Evolutionary conservation across 2,329 filamentous ascomycete species (phyloP).

Genomic region (Calonectria honghensis): DNA sequence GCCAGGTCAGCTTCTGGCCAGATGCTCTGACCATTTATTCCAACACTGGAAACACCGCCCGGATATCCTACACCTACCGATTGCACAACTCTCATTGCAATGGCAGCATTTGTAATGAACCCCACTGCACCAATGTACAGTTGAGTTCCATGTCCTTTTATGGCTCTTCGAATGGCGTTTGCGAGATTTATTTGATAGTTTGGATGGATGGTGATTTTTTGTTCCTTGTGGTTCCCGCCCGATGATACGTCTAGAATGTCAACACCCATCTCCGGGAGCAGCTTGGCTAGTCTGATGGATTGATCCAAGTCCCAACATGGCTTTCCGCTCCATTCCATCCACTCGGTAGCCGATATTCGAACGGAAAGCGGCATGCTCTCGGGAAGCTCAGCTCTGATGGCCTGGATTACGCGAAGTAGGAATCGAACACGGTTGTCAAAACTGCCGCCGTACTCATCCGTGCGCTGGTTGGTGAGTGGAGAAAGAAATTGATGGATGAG

Average conservation of each 20-base stretch:
- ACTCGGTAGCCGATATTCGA: constrained; percentile 65
- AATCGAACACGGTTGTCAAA: constrained; percentile 78
- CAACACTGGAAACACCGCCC: not conserved
- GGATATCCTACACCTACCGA: no score
- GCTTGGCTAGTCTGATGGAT: constrained; percentile 56
- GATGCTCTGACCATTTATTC: not conserved
- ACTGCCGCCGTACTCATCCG: constrained; percentile 77
- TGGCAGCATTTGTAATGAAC: not conserved
- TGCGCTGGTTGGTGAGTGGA: constrained; percentile 67
- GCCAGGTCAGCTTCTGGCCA: not conserved
- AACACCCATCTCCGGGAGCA: constrained; percentile 82
- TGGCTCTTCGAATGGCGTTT: constrained; percentile 71
- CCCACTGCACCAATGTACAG: constrained; percentile 14
- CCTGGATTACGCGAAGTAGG: constrained; percentile 57
- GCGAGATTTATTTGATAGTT: constrained; percentile 84
- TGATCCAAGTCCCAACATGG: constrained; percentile 80
- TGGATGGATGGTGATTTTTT: constrained; percentile 75
- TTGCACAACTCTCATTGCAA: not conserved
- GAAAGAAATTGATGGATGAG: constrained; percentile 79
- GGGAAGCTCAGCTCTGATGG: constrained; percentile 69
- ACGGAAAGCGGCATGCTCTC: constrained; percentile 73
- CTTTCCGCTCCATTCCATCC: constrained; percentile 63
- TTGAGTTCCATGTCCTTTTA: not conserved
- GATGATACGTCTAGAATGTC: constrained; percentile 89
- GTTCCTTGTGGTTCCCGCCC: constrained; percentile 79